A percentile compares a stretch with the other conserved stretches of the same genome.
Conservation (phyloP, 2,329 filamentous ascomycete genomes). For the Ascochyta rabiei region DNA sequence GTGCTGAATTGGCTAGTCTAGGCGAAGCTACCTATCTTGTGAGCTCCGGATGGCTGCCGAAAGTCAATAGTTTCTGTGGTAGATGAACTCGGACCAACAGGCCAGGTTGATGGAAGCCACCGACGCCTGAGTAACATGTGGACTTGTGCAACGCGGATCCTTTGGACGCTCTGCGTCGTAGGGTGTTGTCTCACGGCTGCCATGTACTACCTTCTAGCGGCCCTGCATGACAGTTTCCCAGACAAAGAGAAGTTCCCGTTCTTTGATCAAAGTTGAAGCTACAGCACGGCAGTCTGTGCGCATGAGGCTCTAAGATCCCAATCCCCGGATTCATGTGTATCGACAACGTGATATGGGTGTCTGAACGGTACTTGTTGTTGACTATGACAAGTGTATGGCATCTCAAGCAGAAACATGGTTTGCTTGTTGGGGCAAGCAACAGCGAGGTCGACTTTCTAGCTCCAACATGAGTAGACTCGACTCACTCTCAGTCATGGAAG, state of each 20-base stretch:
- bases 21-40: background rate
- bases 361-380: too few species aligned
- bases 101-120: slow-evolving; percentile 2
- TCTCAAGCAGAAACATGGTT: background rate
- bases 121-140: background rate
- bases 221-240: slow-evolving; percentile 1
- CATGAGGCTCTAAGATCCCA: background rate
- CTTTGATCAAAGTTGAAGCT: slow-evolving; percentile 5
- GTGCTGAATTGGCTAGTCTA: slow-evolving; percentile 8
- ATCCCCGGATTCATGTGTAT: background rate
- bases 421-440: background rate
- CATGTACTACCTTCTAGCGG: background rate
- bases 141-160: background rate
- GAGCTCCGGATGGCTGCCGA: background rate
- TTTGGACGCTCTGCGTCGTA: background rate
- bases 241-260: background rate
- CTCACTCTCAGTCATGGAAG: background rate
- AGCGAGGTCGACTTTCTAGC: background rate
- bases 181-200: background rate
- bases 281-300: slow-evolving; percentile 10
- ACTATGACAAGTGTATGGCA: background rate
- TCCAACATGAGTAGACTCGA: slow-evolving; percentile 9
- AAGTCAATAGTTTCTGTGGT: background rate
- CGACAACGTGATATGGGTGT: background rate
- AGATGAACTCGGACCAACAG: slow-evolving; percentile 13